phyloP scores from a whole-genome alignment of 1,139 yeast species.

The Suhomyces taliae region DNA sequence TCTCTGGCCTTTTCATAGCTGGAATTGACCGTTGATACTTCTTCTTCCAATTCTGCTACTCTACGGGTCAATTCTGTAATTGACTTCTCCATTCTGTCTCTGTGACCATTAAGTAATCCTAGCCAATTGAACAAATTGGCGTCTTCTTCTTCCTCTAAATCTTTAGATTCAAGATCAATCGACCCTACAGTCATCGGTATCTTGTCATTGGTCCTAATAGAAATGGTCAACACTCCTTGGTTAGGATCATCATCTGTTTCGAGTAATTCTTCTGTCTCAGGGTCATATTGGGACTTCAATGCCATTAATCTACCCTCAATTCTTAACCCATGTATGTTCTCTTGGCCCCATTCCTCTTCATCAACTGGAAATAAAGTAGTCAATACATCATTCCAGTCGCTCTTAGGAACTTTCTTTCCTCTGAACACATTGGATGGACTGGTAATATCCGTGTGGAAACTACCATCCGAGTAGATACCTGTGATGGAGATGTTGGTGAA shows the following conservation, averaged over 20 bases:
- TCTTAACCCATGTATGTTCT: background rate
- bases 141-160: conserved; percentile 14
- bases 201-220: conserved; percentile 24
- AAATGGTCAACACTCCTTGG: conserved; percentile 15
- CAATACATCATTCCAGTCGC: conserved; percentile 3
- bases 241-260: conserved; percentile 19
- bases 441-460: conserved; percentile 14
- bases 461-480: conserved; percentile 22
- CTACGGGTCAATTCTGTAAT: conserved; percentile 9
- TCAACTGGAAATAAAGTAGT: conserved; percentile 10
- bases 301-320: conserved; percentile 7
- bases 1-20: conserved; percentile 18
- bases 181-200: conserved; percentile 29
- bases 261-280: conserved; percentile 16
- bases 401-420: background rate
- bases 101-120: conserved; percentile 20
- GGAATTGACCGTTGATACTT: conserved; percentile 15
- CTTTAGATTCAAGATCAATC: conserved; percentile 19
- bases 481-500: conserved; percentile 17
- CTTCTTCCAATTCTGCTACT: conserved; percentile 6
- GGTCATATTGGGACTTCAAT: conserved; percentile 15
- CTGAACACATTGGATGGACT: conserved; percentile 7
- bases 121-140: conserved; percentile 32
- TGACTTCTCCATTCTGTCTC: conserved; percentile 7
- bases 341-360: conserved; percentile 4